These are phyloP conservation scores for Phytophthora tubulina DNA, from an alignment of 352 stramenopile species.

Conservation along the genomic window DNA sequence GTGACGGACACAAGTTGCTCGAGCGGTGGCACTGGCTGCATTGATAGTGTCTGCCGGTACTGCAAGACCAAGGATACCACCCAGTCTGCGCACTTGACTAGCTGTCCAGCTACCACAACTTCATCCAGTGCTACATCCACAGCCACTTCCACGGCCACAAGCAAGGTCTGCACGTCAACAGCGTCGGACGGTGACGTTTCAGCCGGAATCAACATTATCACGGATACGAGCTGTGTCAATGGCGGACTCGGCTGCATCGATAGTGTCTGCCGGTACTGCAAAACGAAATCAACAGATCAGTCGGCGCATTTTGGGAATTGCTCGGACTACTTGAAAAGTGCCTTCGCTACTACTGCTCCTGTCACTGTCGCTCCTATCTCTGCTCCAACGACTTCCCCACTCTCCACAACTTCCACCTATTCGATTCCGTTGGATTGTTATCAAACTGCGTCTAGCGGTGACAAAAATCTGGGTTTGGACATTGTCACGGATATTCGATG, in stretches of 20 bases:
- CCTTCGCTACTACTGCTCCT: not conserved
- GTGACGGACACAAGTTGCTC: slow-evolving; percentile 30
- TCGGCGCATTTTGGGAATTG: slow-evolving; percentile 37
- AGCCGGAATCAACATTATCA: slow-evolving; percentile 39
- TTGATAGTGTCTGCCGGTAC: slow-evolving; percentile 26
- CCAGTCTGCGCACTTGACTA: slow-evolving; percentile 29
- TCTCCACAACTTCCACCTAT: slow-evolving; percentile 13
- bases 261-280: slow-evolving; percentile 40
- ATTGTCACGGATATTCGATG: slow-evolving; percentile 46
- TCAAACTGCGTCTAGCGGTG: slow-evolving; percentile 29
- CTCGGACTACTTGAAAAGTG: slow-evolving; percentile 13
- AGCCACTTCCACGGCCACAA: not conserved
- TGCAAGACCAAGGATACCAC: slow-evolving; percentile 25
- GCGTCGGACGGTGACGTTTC: slow-evolving; percentile 34
- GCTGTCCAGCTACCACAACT: slow-evolving; percentile 16
- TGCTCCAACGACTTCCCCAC: slow-evolving; percentile 8
- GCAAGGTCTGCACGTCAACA: slow-evolving; percentile 10
- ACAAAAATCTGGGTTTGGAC: slow-evolving; percentile 35
- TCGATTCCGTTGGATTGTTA: slow-evolving; percentile 39
- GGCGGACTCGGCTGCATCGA: slow-evolving; percentile 43
- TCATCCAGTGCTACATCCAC: too few relatives aligned
- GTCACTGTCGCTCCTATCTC: not conserved
- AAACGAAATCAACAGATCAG: slow-evolving; percentile 31
- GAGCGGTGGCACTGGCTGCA: slow-evolving; percentile 29
- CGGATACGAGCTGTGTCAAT: slow-evolving; percentile 32